Percentiles rank a stretch among this genome's conserved stretches.
phyloP scores from a whole-genome alignment of 164 flowering plant genomes.

The Sextonia rubra region DNA sequence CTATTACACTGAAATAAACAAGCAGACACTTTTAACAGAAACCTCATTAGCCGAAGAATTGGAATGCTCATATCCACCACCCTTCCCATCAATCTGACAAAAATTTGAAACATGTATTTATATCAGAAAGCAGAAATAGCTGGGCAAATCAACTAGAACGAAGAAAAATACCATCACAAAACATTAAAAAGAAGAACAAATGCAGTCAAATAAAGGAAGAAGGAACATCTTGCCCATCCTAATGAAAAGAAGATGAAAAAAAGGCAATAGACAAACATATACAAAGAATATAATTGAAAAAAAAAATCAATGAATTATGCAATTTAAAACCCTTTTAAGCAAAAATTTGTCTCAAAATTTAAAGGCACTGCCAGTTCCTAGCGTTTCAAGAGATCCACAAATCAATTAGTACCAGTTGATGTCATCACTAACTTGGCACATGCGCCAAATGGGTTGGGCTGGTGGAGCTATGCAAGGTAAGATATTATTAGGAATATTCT shows the following conservation, averaged over 20 bases:
- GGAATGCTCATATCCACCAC: slow-evolving; percentile 19
- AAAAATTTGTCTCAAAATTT: not conserved
- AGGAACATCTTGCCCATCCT: not conserved
- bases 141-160: no score
- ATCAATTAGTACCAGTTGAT: no score
- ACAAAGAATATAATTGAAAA: not conserved
- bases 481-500: no score
- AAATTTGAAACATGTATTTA: no score
- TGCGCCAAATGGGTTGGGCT: no score
- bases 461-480: no score
- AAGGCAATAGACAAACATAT: not conserved
- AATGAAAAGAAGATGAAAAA: no score
- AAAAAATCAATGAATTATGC: not conserved
- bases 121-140: no score
- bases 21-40: not conserved
- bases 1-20: not conserved
- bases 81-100: slow-evolving; percentile 25
- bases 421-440: no score
- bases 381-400: no score
- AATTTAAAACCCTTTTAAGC: not conserved
- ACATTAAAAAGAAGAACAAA: not conserved
- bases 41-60: slow-evolving; percentile 36
- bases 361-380: no score
- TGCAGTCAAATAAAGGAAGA: not conserved
- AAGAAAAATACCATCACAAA: not conserved